Evolutionary conservation across 805 yeast species (phyloP).

Genomic region (Monosporozyma unispora): DNA sequence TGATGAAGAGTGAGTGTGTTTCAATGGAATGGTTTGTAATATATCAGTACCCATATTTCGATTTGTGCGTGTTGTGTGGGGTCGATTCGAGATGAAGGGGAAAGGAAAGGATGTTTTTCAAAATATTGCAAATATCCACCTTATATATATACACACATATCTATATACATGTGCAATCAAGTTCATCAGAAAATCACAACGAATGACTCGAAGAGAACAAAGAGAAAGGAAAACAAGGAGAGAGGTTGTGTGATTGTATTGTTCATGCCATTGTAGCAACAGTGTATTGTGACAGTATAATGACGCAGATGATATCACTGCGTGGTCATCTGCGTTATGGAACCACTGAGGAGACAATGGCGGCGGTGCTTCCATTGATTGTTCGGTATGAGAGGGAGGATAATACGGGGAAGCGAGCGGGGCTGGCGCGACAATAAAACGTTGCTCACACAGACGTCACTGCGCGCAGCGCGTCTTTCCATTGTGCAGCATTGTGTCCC

Average conservation of each 20-base stretch:
- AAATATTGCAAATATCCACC: too few relatives aligned
- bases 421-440: too few relatives aligned
- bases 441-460: not conserved
- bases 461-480: not conserved
- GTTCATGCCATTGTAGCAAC: too few relatives aligned
- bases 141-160: too few relatives aligned
- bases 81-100: too few relatives aligned
- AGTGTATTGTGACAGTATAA: not conserved
- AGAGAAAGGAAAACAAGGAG: too few relatives aligned
- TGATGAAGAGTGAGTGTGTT: conserved; percentile 1
- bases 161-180: too few relatives aligned
- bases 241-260: too few relatives aligned
- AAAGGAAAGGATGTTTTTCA: too few relatives aligned
- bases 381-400: not conserved
- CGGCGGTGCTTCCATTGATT: not conserved
- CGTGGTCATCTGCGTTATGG: not conserved
- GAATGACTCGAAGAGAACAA: too few relatives aligned
- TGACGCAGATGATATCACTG: not conserved
- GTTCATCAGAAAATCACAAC: too few relatives aligned
- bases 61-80: not conserved
- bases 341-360: not conserved
- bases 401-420: not conserved
- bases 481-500: too few relatives aligned
- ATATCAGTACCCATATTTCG: conserved; percentile 6
- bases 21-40: not conserved